phyloP scores from a whole-genome alignment of 331 rosid species.

The Acacia pycnantha region DNA sequence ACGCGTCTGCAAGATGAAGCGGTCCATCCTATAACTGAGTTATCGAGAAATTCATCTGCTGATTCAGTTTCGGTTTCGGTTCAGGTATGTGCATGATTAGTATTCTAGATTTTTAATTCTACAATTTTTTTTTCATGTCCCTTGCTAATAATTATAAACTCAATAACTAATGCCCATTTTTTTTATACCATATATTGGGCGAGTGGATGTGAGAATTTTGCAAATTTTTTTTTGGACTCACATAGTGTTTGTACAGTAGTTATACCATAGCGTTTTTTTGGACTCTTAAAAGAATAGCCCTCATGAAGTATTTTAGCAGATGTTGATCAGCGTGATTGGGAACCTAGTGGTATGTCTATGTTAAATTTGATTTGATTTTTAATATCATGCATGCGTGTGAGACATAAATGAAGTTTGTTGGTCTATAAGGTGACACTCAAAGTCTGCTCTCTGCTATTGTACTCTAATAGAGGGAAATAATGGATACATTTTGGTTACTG shows the following conservation, averaged over 20 bases:
- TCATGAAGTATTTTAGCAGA: neutral
- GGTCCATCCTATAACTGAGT: constrained; percentile 26
- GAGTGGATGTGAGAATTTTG: neutral
- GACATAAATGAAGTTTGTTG: too few species aligned
- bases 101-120: neutral
- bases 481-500: too few species aligned
- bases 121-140: neutral
- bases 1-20: constrained; percentile 48
- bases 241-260: neutral
- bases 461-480: too few species aligned
- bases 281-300: neutral
- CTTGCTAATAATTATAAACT: neutral
- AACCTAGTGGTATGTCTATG: too few species aligned
- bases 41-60: constrained; percentile 39
- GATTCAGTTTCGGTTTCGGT: constrained; percentile 37
- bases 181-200: neutral
- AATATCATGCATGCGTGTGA: too few species aligned
- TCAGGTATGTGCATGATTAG: constrained; percentile 28
- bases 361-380: too few species aligned
- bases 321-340: too few species aligned
- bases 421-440: too few species aligned
- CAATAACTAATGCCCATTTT: neutral
- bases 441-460: too few species aligned
- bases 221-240: neutral
- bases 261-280: too few species aligned